Percentiles rank a stretch among this genome's conserved stretches.
Conservation (phyloP, 805 yeast genomes). For the Wickerhamiella allomyrinae region DNA sequence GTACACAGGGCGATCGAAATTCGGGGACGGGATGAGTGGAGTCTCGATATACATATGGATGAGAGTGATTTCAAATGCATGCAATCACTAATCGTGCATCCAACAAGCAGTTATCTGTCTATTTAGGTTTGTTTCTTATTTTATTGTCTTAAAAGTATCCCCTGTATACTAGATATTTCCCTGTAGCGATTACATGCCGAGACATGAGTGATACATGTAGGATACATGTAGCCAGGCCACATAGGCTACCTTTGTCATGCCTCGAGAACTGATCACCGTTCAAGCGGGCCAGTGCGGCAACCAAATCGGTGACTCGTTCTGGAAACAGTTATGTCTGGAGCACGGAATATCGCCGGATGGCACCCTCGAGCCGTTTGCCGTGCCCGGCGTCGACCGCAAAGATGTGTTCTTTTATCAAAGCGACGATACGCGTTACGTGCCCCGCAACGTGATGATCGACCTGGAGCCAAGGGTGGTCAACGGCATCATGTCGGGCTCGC, state of each 20-base stretch:
- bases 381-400: conserved; percentile 49
- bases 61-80: no score
- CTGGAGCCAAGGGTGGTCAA: conserved; percentile 74
- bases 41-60: conserved; percentile 29
- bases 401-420: conserved; percentile 70
- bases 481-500: conserved; percentile 38
- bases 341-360: conserved; percentile 73
- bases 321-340: conserved; percentile 78
- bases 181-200: no score
- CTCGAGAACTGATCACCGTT: conserved; percentile 26
- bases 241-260: conserved; percentile 14
- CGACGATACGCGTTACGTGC: conserved; percentile 68
- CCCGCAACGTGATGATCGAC: conserved; percentile 74
- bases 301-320: conserved; percentile 83
- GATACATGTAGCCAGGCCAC: no score
- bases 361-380: conserved; percentile 29
- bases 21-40: conserved; percentile 58
- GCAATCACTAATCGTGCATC: no score
- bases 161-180: no score
- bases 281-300: conserved; percentile 85
- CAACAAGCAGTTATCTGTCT: no score
- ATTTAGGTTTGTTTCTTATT: no score
- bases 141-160: no score
- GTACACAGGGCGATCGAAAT: conserved; percentile 57
- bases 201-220: no score